Conservation (phyloP, 371 early-diverging fungal species). For the Coemansia sp. region DNA sequence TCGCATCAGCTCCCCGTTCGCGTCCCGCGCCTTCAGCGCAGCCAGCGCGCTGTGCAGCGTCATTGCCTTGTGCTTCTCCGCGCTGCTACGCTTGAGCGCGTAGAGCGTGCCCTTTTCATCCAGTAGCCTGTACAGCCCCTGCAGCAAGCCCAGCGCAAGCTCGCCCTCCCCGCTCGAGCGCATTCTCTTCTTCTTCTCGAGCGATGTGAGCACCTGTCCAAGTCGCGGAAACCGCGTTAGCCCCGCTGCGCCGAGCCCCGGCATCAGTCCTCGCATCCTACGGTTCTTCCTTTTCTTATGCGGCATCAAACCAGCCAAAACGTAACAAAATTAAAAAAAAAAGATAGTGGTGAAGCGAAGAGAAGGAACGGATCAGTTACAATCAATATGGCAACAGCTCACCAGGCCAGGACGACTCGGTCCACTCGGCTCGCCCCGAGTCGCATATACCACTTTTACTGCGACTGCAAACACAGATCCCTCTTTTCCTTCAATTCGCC, state of each 20-base stretch:
- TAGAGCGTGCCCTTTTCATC: not conserved
- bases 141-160: not conserved
- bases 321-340: not conserved
- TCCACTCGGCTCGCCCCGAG: too few relatives aligned
- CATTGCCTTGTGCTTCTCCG: not conserved
- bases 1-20: not conserved
- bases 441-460: not conserved
- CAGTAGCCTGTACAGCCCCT: not conserved
- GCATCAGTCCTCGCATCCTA: not conserved
- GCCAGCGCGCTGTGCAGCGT: not conserved
- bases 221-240: slow-evolving; percentile 22
- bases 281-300: not conserved
- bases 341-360: not conserved
- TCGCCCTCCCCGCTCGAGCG: not conserved
- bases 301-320: not conserved
- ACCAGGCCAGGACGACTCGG: too few relatives aligned
- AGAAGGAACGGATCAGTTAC: too few relatives aligned
- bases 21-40: not conserved
- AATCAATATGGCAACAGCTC: too few relatives aligned
- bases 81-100: too few relatives aligned
- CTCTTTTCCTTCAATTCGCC: too few relatives aligned
- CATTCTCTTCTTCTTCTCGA: not conserved
- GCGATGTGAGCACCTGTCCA: not conserved
- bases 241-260: slow-evolving; percentile 18
- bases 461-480: not conserved